Base-by-base conservation (phyloP, 179 eudicot genomes). In the Heliamphora pulchella region DNA sequence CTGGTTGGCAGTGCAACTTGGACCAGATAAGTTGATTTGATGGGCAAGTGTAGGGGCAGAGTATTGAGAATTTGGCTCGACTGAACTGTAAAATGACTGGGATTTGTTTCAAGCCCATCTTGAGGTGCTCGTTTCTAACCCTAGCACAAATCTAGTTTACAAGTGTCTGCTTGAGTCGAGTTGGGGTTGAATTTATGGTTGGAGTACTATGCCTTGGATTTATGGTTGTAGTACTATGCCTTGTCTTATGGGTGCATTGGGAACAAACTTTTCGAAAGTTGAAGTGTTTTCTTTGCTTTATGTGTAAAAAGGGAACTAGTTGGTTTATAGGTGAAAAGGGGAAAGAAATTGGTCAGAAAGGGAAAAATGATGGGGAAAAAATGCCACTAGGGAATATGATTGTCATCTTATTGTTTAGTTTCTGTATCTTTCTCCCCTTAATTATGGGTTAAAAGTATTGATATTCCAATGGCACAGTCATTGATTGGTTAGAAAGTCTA, bases 1-100 rank as follows among this genome's bases (percentile, higher is more conserved):
- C 46, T 73, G n/a, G 9, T 73, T 47, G 55, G 55, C 75, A 71
- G 75, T 53, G 76, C 44, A 11, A 43, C 20, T 73, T 75, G 78
- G 78, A 43, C 54, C 53, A 55, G 78, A 10, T 53, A 20, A 51
- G 8, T 44, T 14, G 73, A 18, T 69, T 69, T 71, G 57, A 39
- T 69, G 73, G 57, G 57, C 75, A n/a, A 50, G 48, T 31, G 22
- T 74, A 39, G 13, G 78, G 51, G 59, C 67, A 59, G 59, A 31
- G 41, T 43, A 59, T 59, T 44, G 78, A 75, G 65, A 73, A 59
- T 75, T 41, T 55, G 63, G 77, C 65, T 55, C 31, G 65, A 6
- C 65, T 75, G 58, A 41, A 75, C 78, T 14, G 44, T 75, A 62
- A 66, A 75, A 51, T 51, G 55, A 7, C 55, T 62, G 31, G 66